Conservation (phyloP, 2,329 filamentous ascomycete genomes). For the Elsinoe ampelina region DNA sequence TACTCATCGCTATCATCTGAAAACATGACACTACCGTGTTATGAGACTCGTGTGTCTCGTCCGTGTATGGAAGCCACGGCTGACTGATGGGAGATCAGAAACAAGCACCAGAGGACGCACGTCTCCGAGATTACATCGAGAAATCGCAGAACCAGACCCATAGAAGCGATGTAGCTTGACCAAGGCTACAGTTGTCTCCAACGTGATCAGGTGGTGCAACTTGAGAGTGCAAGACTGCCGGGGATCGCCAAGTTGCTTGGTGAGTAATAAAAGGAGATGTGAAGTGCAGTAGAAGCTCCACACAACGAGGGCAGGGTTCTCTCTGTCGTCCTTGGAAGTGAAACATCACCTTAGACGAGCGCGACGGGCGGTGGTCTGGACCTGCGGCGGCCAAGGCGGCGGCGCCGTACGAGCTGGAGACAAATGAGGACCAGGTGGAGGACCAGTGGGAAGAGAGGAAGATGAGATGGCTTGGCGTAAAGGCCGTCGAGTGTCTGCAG, state of each 20-base stretch:
- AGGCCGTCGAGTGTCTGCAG: background rate
- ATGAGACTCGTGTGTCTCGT: background rate
- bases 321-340: constrained; percentile 3
- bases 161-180: background rate
- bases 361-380: background rate
- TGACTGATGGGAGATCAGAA: background rate
- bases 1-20: background rate
- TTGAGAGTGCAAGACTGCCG: background rate
- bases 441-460: background rate
- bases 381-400: constrained; percentile 1
- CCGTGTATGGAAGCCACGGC: background rate
- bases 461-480: background rate
- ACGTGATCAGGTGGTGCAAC: background rate
- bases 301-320: background rate
- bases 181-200: background rate
- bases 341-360: background rate
- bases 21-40: background rate
- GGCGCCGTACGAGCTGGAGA: background rate
- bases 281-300: background rate
- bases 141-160: background rate
- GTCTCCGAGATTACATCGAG: constrained; percentile 4
- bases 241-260: constrained; percentile 6
- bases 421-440: background rate
- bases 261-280: background rate
- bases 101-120: background rate